Percentiles rank a stretch among this genome's conserved stretches.
Conservation (phyloP, 495 filamentous ascomycete genomes). For the Recurvomyces mirabilis region DNA sequence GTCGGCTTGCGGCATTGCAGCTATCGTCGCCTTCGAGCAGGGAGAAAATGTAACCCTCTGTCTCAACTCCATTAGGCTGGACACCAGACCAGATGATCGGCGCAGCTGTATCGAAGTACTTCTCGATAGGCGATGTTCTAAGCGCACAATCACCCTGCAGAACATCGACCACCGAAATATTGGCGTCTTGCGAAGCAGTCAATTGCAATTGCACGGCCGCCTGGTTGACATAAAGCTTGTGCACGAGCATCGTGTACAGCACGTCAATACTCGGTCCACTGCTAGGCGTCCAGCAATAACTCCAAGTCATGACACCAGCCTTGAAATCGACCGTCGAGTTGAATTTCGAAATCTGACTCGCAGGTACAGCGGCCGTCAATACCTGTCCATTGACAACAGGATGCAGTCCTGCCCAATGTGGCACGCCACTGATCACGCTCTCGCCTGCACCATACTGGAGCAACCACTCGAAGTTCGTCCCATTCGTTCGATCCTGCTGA, state of each 20-base stretch:
- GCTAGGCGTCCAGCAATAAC: slow-evolving; percentile 54
- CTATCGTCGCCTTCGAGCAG: slow-evolving; percentile 30
- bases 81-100: slow-evolving; percentile 47
- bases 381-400: slow-evolving; percentile 44
- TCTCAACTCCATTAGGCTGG: slow-evolving; percentile 40
- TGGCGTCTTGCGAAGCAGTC: slow-evolving; percentile 35
- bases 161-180: slow-evolving; percentile 46
- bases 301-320: slow-evolving; percentile 51
- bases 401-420: slow-evolving; percentile 54
- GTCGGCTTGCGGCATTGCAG: slow-evolving; percentile 39
- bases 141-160: slow-evolving; percentile 49
- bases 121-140: slow-evolving; percentile 44
- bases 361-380: slow-evolving; percentile 53
- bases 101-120: slow-evolving; percentile 36
- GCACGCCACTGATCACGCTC: slow-evolving; percentile 61
- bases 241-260: slow-evolving; percentile 47
- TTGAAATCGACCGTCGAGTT: slow-evolving; percentile 52
- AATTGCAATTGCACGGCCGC: slow-evolving; percentile 50
- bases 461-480: slow-evolving; percentile 62
- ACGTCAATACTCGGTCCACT: slow-evolving; percentile 40
- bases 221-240: slow-evolving; percentile 53
- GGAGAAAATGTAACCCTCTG: slow-evolving; percentile 51
- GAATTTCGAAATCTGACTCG: slow-evolving; percentile 48
- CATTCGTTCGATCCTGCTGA: slow-evolving; percentile 47
- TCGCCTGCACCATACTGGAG: slow-evolving; percentile 57